Evolutionary conservation across 2,329 filamentous ascomycete genomes (phyloP), one percentile per base, ranked within the genome.

Genomic region (Ascosphaera apis): DNA sequence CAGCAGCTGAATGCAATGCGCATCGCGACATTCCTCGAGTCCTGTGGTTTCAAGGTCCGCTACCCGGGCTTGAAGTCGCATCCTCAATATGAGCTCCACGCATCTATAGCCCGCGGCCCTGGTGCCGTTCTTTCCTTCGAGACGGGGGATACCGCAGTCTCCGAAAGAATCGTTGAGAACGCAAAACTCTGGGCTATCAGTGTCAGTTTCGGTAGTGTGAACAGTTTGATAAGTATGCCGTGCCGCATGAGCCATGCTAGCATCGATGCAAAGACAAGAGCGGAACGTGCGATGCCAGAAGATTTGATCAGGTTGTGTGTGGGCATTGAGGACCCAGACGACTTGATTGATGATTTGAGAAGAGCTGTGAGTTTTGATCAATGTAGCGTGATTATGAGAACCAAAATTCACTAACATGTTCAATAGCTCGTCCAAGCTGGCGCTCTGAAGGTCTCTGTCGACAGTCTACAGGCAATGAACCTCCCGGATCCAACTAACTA

Each of bases 231-330:
- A 57, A 93, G 84, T 61, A 93, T 98, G 86, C 86, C 88, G 6
- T 98, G 88, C 60, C 83, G 86, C 49, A 98, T 98, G 91, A 95
- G 86, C 58, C 88, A 98, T 57, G 88, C 88, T 28, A 92, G 82
- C 52, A 98, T 98, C 50, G 88, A 95, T 52, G 80, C 83, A 40
- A 91, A 92, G 62, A 95, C 84, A 36, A 67, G 88, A 45, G 66
- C 72, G 47, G 83, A 91, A 59, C 69, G 84, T 43, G 76, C 86
- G 44, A 78, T 98, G 73, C 88, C 88, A 8, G 88, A 98, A 58
- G 88, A 98, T 53, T 77, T 98, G 41, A 95, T 98, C 48, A 69
- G 88, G 38, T 58, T 98, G 37, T 98, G 88, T 51, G 83, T 98
- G 32, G 88, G 88, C 33, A 98, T 98, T 48, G 88, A 98, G 55